phyloP scores from a whole-genome alignment of 1,284 basidiomycete genomes.

The Phenoliferia sp. region DNA sequence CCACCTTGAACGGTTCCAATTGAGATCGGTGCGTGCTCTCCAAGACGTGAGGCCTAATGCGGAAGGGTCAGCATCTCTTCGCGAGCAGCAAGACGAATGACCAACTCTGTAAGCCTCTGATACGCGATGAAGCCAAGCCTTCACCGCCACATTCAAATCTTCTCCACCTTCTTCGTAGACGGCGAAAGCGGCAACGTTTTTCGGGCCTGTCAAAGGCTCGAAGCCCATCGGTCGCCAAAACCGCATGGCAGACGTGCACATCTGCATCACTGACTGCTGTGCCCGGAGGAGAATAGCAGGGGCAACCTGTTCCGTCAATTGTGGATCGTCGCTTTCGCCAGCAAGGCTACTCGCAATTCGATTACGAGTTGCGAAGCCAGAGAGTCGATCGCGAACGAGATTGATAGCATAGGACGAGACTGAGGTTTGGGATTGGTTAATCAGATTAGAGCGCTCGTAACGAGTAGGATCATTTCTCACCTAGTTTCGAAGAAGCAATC shows the following conservation, averaged over 20 bases:
- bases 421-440: not conserved
- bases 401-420: constrained; percentile 5
- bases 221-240: constrained; percentile 80
- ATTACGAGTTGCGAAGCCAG: not conserved
- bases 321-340: not conserved
- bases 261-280: constrained; percentile 51
- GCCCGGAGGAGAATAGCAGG: constrained; percentile 16
- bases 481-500: not conserved
- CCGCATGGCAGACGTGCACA: constrained; percentile 60
- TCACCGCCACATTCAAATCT: constrained; percentile 49
- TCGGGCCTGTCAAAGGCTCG: constrained; percentile 61
- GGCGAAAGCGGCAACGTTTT: constrained; percentile 62
- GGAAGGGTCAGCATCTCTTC: not conserved
- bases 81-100: constrained; percentile 7
- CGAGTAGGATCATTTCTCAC: not conserved
- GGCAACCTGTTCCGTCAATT: not conserved
- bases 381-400: not conserved
- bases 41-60: constrained; percentile 25
- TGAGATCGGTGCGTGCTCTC: constrained; percentile 19
- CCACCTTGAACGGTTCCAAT: constrained; percentile 14
- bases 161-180: constrained; percentile 56
- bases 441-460: not conserved
- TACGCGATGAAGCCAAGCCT: constrained; percentile 56
- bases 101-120: constrained; percentile 57
- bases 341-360: not conserved